These are phyloP conservation scores for Beauveria sp. DNA, from an alignment of 2,329 filamentous ascomycete genomes.

Conservation along the genomic window DNA sequence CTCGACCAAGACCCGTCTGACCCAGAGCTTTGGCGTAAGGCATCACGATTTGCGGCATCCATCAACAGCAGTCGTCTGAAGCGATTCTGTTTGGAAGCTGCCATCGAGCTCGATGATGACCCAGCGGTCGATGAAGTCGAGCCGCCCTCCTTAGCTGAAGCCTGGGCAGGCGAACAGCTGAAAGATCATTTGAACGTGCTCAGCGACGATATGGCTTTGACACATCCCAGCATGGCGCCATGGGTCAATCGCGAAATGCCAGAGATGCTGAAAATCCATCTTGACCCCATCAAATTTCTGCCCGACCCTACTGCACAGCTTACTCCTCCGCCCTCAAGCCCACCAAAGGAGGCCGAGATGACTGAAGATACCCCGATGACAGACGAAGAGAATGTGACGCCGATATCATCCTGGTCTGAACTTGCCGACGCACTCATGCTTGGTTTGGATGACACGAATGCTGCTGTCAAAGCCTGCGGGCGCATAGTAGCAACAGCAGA, in stretches of 20 bases:
- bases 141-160: constrained; percentile 55
- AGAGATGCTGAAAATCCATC: constrained; percentile 39
- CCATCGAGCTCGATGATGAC: constrained; percentile 60
- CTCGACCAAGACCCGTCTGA: constrained; percentile 60
- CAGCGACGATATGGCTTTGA: constrained; percentile 46
- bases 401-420: constrained; percentile 3
- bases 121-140: constrained; percentile 54
- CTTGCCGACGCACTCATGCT: background rate
- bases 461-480: constrained; percentile 21
- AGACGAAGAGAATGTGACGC: background rate
- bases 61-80: constrained; percentile 49
- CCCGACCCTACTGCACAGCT: constrained; percentile 41
- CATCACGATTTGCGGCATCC: constrained; percentile 50
- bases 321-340: constrained; percentile 22
- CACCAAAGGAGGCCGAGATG: background rate
- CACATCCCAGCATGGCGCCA: constrained; percentile 53
- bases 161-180: constrained; percentile 54
- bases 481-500: constrained; percentile 19
- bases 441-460: background rate
- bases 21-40: constrained; percentile 56
- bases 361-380: background rate
- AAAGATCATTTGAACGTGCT: constrained; percentile 47
- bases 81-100: constrained; percentile 57
- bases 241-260: constrained; percentile 47
- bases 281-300: constrained; percentile 57